Evolutionary conservation across 2,329 filamentous ascomycete genomes (phyloP), one percentile per base, ranked within the genome.

Genomic region (Didymella segeticola): DNA sequence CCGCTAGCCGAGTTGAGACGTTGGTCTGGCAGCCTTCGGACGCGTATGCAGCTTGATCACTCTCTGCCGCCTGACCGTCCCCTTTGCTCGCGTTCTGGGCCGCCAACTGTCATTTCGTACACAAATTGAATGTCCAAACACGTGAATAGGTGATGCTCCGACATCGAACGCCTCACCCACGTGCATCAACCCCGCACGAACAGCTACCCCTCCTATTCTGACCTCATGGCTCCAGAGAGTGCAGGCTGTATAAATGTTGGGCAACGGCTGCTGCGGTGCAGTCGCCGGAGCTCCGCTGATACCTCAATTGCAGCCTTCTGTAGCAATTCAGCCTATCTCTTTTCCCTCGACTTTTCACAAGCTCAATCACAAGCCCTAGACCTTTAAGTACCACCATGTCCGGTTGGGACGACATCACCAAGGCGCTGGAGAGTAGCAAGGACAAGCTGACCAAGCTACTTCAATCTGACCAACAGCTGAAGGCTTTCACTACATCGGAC

Each of bases 401-500:
- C 42, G 59, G 53, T 49, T 75, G 71, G 71, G 63, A 67, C 26
- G 72, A 75, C 46, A 62, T 75, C 10, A 63, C 70, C 10, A 59
- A 51, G 22, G 70, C 70, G 3, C 63, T 74, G 12, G 65, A 69
- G 46, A 67, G 65, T 7, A 69, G 63, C 59, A 61, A 67, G n/a
- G 63, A 63, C 46, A 67, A 71, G 59, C 56, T 75, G 37, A 57
- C 64, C 20, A 39, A 69, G 53, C 67, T 73, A 37, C 66, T 75
- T 23, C 53, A 68, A 15, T 71, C 69, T 29, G 72, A 75, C 30
- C 56, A 43, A 20, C 69, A 72, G 51, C 65, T 74, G 43, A 70
- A 72, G 20, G 70, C 72, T 8, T 75, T 75, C 49, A 71, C 68
- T 4, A 69, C 66, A 5, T 68, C 73, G 0, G 56, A 70, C 37